Evolutionary conservation across 306 rosid species (phyloP).

Genomic region (Medicago lupulina): DNA sequence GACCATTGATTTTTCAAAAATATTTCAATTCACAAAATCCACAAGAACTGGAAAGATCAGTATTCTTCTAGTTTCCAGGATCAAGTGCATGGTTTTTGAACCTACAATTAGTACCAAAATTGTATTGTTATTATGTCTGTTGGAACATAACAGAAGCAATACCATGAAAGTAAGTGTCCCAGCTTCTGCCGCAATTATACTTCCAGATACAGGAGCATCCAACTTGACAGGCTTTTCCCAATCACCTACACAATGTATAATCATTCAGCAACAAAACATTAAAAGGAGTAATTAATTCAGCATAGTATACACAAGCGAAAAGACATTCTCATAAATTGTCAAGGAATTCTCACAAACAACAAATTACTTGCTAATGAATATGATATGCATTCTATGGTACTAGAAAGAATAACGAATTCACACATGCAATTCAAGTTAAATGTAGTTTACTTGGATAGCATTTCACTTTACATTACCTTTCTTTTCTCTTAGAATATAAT

Average conservation of each 20-base stretch:
- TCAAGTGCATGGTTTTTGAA: background rate
- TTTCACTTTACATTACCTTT: constrained; percentile 59
- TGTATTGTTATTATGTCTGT: background rate
- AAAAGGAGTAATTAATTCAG: constrained; percentile 11
- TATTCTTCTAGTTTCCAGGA: background rate
- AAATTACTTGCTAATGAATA: constrained; percentile 2
- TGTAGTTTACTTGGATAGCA: constrained; percentile 20
- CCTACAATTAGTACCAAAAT: background rate
- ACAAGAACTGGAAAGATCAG: background rate
- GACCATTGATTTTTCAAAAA: background rate
- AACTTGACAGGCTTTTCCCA: constrained; percentile 65
- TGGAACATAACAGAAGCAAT: constrained; percentile 12
- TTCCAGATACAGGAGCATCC: constrained; percentile 99
- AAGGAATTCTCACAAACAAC: constrained; percentile 10
- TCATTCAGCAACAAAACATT: constrained; percentile 32
- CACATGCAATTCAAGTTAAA: constrained; percentile 32
- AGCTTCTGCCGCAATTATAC: constrained; percentile 93
- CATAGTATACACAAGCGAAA: constrained; percentile 12
- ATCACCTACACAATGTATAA: constrained; percentile 50
- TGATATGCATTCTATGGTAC: constrained; percentile 13
- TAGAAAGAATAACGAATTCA: constrained; percentile 16
- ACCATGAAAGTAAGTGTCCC: constrained; percentile 96
- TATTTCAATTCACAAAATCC: background rate
- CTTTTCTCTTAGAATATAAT: constrained; percentile 64
- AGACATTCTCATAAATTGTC: constrained; percentile 8